These are phyloP conservation scores for Phialophora chinensis DNA, from an alignment of 2,329 filamentous ascomycete genomes.

Conservation along the genomic window DNA sequence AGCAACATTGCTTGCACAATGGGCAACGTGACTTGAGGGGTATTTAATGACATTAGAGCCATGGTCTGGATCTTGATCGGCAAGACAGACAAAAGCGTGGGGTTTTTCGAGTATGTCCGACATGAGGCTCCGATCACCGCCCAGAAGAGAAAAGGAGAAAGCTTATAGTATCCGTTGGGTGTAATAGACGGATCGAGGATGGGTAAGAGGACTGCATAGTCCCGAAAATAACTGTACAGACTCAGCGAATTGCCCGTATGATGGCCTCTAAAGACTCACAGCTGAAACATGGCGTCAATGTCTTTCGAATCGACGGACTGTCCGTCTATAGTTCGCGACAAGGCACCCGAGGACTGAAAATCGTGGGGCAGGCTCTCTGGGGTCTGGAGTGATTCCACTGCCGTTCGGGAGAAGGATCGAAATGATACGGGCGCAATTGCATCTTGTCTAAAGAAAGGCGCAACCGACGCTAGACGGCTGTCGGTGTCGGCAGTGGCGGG, in stretches of 20 bases:
- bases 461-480: constrained; percentile 41
- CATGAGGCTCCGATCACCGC: constrained; percentile 57
- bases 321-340: constrained; percentile 43
- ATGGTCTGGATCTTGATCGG: constrained; percentile 46
- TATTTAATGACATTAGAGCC: constrained; percentile 45
- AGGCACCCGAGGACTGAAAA: constrained; percentile 38
- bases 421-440: constrained; percentile 34
- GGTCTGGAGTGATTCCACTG: constrained; percentile 38
- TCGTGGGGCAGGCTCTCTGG: constrained; percentile 38
- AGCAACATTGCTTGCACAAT: constrained; percentile 48
- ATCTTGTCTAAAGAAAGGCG: constrained; percentile 34
- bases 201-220: constrained; percentile 49
- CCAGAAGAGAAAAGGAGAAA: constrained; percentile 86
- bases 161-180: constrained; percentile 76
- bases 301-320: constrained; percentile 44
- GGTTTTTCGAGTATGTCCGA: constrained; percentile 48
- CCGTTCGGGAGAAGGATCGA: constrained; percentile 37
- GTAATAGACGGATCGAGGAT: constrained; percentile 57
- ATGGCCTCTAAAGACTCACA: constrained; percentile 39
- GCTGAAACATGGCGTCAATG: constrained; percentile 48
- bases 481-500: constrained; percentile 45
- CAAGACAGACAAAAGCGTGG: constrained; percentile 47
- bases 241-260: not conserved
- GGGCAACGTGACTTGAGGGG: constrained; percentile 42
- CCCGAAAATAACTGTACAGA: constrained; percentile 45